These are phyloP conservation scores for Globisporangium cederbergense DNA, from an alignment of 352 stramenopile genomes.

Conservation along the genomic window DNA sequence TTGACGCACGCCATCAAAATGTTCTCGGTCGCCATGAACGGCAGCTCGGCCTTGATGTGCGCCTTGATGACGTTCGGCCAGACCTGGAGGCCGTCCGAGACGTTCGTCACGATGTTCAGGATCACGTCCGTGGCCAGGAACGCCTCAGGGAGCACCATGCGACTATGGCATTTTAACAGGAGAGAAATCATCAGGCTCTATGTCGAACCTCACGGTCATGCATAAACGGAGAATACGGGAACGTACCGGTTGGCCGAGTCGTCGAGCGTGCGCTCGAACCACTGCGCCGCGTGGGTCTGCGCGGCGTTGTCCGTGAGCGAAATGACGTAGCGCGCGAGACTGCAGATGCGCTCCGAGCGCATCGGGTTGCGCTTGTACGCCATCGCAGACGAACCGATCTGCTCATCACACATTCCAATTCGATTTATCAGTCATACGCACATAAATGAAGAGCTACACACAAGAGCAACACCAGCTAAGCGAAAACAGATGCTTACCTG, in stretches of 20 bases:
- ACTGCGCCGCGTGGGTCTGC: slow-evolving; percentile 97
- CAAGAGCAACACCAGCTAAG: not conserved
- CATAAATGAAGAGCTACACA: not conserved
- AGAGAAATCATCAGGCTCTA: no score
- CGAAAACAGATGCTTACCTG: slow-evolving; percentile 29
- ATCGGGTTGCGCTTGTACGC: slow-evolving; percentile 99
- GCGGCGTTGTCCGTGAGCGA: slow-evolving; percentile 95
- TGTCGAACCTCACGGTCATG: no score
- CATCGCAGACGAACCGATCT: slow-evolving; percentile 98
- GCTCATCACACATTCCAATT: not conserved
- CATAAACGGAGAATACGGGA: no score
- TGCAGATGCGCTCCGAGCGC: slow-evolving; percentile 97
- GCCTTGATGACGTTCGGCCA: slow-evolving; percentile 94
- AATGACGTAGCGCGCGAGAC: slow-evolving; percentile 97
- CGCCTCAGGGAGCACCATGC: slow-evolving; percentile 96
- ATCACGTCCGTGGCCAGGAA: slow-evolving; percentile 98
- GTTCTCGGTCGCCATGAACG: slow-evolving; percentile 99
- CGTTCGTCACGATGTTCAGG: slow-evolving; percentile 96
- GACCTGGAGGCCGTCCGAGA: slow-evolving; percentile 96
- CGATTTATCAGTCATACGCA: no score
- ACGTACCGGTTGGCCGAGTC: slow-evolving; percentile 96
- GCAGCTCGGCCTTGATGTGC: slow-evolving; percentile 98
- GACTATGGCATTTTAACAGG: slow-evolving; percentile 24
- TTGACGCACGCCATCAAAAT: slow-evolving; percentile 99
- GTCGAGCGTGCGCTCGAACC: slow-evolving; percentile 99